Conservation (phyloP, 805 yeast species). For the Saturnispora saitoi region DNA sequence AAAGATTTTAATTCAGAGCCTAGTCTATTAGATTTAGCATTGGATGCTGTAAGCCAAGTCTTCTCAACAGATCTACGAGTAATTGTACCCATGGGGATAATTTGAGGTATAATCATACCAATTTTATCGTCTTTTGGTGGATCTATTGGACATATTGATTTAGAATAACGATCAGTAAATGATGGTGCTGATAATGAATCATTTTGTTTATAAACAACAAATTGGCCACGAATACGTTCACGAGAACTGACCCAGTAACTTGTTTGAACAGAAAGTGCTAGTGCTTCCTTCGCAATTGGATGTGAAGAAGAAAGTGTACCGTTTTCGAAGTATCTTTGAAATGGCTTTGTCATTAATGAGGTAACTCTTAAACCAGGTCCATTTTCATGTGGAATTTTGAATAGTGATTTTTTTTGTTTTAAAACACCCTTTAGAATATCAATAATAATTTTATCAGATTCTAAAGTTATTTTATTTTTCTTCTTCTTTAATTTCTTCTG, state of each 20-base stretch:
- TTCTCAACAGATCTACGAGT: slow-evolving; percentile 95
- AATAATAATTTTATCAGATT: slow-evolving; percentile 15
- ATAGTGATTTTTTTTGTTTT: slow-evolving; percentile 23
- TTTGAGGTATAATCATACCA: slow-evolving; percentile 77
- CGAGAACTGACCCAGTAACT: slow-evolving; percentile 93
- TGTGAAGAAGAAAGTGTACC: slow-evolving; percentile 65
- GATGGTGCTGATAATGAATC: neutral
- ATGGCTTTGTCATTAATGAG: slow-evolving; percentile 68
- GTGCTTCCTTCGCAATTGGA: slow-evolving; percentile 65
- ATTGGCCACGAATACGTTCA: slow-evolving; percentile 74
- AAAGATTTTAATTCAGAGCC: slow-evolving; percentile 92
- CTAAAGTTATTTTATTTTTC: slow-evolving; percentile 6
- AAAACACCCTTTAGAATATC: slow-evolving; percentile 8
- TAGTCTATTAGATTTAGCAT: slow-evolving; percentile 74
- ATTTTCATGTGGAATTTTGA: slow-evolving; percentile 82
- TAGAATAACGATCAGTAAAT: slow-evolving; percentile 9
- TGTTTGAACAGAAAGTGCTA: slow-evolving; percentile 67
- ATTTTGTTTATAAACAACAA: slow-evolving; percentile 52
- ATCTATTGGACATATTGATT: slow-evolving; percentile 10
- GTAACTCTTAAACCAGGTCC: slow-evolving; percentile 72
- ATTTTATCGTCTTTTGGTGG: slow-evolving; percentile 20
- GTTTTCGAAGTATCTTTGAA: slow-evolving; percentile 60
- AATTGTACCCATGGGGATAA: slow-evolving; percentile 91
- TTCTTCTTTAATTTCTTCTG: neutral
- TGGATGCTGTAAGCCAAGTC: slow-evolving; percentile 96